These are phyloP conservation scores for Aspergillus steynii DNA, from an alignment of 495 filamentous ascomycete genomes.

Conservation along the genomic window DNA sequence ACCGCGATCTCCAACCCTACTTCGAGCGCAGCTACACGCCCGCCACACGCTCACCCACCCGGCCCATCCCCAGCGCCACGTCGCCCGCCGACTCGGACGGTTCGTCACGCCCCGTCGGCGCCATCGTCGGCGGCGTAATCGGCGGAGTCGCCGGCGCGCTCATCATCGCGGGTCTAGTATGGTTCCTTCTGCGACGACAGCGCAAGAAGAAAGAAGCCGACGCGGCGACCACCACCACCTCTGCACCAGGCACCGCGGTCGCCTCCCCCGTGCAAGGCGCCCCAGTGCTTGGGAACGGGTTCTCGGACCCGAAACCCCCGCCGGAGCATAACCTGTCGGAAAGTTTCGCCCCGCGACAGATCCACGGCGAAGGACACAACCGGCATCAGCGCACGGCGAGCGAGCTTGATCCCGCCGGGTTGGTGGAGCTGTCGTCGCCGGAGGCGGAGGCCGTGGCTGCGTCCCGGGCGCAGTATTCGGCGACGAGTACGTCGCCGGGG, in stretches of 20 bases:
- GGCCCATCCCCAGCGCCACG: constrained; percentile 1
- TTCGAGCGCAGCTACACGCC: constrained; percentile 6
- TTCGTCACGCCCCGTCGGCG: constrained; percentile 3
- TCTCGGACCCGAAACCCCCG: neutral
- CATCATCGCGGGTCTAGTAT: neutral
- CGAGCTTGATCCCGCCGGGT: neutral
- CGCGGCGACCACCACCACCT: neutral
- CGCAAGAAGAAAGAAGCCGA: neutral
- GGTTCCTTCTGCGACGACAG: neutral
- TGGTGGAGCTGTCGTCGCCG: neutral
- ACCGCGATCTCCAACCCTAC: constrained; percentile 10
- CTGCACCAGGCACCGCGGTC: too few species aligned
- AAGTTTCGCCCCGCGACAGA: neutral
- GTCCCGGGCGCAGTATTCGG: neutral
- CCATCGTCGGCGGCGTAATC: constrained; percentile 11
- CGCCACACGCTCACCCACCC: neutral
- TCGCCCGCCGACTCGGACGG: neutral
- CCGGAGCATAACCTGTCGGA: neutral
- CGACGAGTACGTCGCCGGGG: neutral
- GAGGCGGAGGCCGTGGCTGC: neutral
- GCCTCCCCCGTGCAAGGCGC: too few species aligned
- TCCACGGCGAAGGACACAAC: neutral
- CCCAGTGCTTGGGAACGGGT: neutral
- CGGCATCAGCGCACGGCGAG: neutral
- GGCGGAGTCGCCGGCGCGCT: constrained; percentile 6